Base-by-base conservation (phyloP, 192 early-diverging fungal genomes). In the Entomortierella beljakovae region DNA sequence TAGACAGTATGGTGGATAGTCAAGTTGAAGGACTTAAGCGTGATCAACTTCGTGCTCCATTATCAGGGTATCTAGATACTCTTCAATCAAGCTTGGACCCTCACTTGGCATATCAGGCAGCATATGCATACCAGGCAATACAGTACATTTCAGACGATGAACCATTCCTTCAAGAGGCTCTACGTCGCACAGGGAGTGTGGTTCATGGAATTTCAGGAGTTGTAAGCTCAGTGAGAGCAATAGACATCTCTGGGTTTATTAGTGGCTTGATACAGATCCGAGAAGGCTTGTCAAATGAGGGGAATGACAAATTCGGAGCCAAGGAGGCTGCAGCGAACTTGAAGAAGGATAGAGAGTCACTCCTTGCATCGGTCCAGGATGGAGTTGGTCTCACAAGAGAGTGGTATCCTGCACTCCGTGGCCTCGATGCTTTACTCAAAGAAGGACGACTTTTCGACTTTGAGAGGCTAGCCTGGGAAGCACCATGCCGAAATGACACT, bases 401-500 rank as follows among this genome's bases (percentile, higher is more conserved):
- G 11, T 58, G 57, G 57, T 58, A 58, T 25, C 18, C 57, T 22
- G 57, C 35, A 18, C 35, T 58, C n/a, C 57, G 57, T 38, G 57
- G 57, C 16, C 32, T 34, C 0, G 57, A 58, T n/a, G 6, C 20
- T 7, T 4, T 58, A 34, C 5, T 58, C 23, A 16, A 25, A 25
- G 35, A 34, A 22, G 57, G 32, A 7, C 6, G 35, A 15, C 23
- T 58, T 10, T 22, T 16, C 16, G 33, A 58, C 18, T 58, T 58
- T 34, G 33, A 38, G 34, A 58, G 1, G 15, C 23, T 58, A 34
- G 20, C 40, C 16, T 23, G 32, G 15, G 57, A 58, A n/a, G 57
- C 57, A 38, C 57, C 57, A 3, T 58, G 57, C 35, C 57, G 57
- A 6, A 32, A 22, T 8, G 57, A 58, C 40, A 10, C 33, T 9